Percentiles rank a stretch among this genome's conserved stretches.
phyloP scores from a whole-genome alignment of 805 yeast species.

The Wickerhamiella siamensis region DNA sequence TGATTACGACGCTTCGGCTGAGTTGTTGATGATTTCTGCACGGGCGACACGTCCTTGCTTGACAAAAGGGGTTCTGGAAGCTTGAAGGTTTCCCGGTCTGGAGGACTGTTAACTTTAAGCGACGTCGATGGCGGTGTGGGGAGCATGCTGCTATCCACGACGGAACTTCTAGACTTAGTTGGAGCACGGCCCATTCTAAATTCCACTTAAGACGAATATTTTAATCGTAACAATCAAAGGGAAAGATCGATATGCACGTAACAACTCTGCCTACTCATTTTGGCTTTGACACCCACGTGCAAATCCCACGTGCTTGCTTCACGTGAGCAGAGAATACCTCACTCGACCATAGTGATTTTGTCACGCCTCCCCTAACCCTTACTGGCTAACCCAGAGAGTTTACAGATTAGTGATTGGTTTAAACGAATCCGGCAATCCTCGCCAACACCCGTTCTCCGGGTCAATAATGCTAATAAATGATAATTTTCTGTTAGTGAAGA shows the following conservation, averaged over 20 bases:
- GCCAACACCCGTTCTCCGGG: too few relatives aligned
- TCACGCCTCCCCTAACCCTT: too few relatives aligned
- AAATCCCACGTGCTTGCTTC: background rate
- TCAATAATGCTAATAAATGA: too few relatives aligned
- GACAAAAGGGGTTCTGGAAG: background rate
- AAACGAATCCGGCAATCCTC: too few relatives aligned
- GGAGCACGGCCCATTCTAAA: background rate
- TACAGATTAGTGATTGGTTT: too few relatives aligned
- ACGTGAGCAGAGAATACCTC: background rate
- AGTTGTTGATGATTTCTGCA: background rate
- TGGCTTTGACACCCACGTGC: background rate
- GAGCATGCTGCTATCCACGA: too few relatives aligned
- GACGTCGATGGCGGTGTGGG: background rate
- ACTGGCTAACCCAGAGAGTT: too few relatives aligned
- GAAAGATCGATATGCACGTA: too few relatives aligned
- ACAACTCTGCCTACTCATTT: too few relatives aligned
- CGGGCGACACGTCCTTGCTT: background rate
- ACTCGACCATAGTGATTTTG: background rate
- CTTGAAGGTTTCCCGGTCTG: background rate
- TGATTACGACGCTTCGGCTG: conserved; percentile 26
- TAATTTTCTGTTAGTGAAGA: too few relatives aligned
- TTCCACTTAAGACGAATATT: too few relatives aligned
- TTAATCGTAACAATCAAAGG: too few relatives aligned
- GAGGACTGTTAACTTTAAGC: background rate
- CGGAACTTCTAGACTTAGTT: background rate